Evolutionary conservation across 352 stramenopile genomes (phyloP).

Genomic region (Globisporangium radiosum): DNA sequence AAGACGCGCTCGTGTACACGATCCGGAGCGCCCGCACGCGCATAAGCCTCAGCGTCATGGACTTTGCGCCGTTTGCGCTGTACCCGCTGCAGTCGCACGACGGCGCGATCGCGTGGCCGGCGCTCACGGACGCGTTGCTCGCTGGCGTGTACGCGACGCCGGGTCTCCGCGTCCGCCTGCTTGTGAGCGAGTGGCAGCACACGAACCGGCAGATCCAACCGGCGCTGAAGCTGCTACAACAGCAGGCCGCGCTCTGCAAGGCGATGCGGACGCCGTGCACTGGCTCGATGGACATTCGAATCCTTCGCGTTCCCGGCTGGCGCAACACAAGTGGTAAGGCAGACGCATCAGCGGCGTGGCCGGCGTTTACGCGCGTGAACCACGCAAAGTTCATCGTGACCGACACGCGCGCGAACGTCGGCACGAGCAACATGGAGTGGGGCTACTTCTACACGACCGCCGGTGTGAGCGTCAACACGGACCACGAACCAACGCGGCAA

Average conservation of each 20-base stretch:
- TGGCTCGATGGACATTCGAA: slow-evolving; percentile 56
- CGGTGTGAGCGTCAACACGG: slow-evolving; percentile 72
- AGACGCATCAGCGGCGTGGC: slow-evolving; percentile 29
- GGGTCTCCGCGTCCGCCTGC: slow-evolving; percentile 42
- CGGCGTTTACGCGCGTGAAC: slow-evolving; percentile 71
- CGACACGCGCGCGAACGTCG: slow-evolving; percentile 71
- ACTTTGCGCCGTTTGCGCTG: slow-evolving; percentile 70
- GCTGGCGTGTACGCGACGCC: slow-evolving; percentile 45
- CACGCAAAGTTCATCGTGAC: slow-evolving; percentile 85
- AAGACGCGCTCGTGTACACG: slow-evolving; percentile 68
- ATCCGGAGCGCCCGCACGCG: slow-evolving; percentile 47
- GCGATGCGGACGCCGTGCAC: slow-evolving; percentile 30
- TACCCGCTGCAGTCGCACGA: slow-evolving; percentile 33
- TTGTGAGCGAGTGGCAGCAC: slow-evolving; percentile 79
- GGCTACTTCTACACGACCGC: slow-evolving; percentile 84
- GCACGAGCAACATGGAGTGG: slow-evolving; percentile 86
- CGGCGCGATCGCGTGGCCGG: slow-evolving; percentile 58
- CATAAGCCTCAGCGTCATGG: slow-evolving; percentile 77
- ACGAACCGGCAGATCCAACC: slow-evolving; percentile 49
- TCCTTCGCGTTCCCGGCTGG: slow-evolving; percentile 75
- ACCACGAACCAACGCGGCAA: slow-evolving; percentile 43
- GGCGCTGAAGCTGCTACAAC: slow-evolving; percentile 35
- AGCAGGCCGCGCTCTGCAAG: slow-evolving; percentile 41
- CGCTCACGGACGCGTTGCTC: slow-evolving; percentile 55
- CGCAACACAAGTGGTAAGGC: slow-evolving; percentile 44